phyloP scores from a whole-genome alignment of 352 stramenopile genomes.

The Thalassiosira livingstoniorum region DNA sequence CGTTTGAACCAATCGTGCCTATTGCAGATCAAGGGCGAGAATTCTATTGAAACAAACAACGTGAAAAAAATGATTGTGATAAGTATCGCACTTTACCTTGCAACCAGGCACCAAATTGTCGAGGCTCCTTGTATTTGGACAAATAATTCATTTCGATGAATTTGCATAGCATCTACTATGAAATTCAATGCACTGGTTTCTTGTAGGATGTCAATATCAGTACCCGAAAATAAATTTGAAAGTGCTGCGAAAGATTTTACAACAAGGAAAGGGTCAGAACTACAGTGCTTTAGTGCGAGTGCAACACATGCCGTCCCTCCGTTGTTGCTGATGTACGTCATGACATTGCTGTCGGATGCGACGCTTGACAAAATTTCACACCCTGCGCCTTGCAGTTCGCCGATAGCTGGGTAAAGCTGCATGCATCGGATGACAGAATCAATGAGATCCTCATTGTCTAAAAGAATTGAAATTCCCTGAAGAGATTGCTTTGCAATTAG shows the following conservation, averaged over 20 bases:
- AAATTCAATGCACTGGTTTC: conserved; percentile 21
- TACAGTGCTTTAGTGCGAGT: conserved; percentile 32
- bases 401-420: conserved; percentile 15
- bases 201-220: conserved; percentile 41
- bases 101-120: conserved; percentile 35
- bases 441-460: conserved; percentile 42
- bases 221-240: conserved; percentile 46
- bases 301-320: conserved; percentile 47
- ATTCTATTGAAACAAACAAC: no score
- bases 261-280: conserved; percentile 26
- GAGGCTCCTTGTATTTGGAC: conserved; percentile 39
- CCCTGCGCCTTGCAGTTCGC: conserved; percentile 15
- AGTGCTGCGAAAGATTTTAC: conserved; percentile 43
- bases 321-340: conserved; percentile 32
- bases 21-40: no score
- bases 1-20: conserved; percentile 45
- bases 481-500: no score
- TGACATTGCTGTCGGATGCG: no score
- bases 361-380: not conserved
- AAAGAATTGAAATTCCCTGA: no score
- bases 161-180: conserved; percentile 22
- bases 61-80: no score
- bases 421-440: conserved; percentile 45
- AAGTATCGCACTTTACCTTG: no score
- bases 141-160: conserved; percentile 20